Evolutionary conservation across 148 eudicot genomes (phyloP).

Genomic region (Vaccinium darrowii): DNA sequence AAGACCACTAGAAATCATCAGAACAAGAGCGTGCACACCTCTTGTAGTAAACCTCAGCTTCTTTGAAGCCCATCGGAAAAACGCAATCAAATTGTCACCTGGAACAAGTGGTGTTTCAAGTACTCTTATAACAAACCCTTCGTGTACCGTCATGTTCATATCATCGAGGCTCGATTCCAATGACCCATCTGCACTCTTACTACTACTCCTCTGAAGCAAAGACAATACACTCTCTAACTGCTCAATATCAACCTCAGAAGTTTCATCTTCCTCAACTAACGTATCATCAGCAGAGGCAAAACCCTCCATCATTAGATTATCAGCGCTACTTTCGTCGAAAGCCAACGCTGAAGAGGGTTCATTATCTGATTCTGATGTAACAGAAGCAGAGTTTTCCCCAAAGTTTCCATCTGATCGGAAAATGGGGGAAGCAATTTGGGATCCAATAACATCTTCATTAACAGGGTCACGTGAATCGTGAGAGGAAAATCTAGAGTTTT

Average conservation of each 20-base stretch:
- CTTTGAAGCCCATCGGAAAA: slow-evolving; percentile 56
- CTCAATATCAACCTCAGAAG: slow-evolving; percentile 36
- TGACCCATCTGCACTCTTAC: slow-evolving; percentile 36
- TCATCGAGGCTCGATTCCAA: slow-evolving; percentile 46
- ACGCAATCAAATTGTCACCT: slow-evolving; percentile 54
- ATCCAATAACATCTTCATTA: slow-evolving; percentile 13
- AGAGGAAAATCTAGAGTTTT: slow-evolving; percentile 38
- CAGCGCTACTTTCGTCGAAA: slow-evolving; percentile 18
- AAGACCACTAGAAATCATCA: slow-evolving; percentile 30
- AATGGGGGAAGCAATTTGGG: not conserved
- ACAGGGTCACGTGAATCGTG: slow-evolving; percentile 25
- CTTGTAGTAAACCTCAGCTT: slow-evolving; percentile 31
- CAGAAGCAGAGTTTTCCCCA: slow-evolving; percentile 18
- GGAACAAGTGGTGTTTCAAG: slow-evolving; percentile 51
- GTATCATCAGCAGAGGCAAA: slow-evolving; percentile 12
- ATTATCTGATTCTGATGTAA: slow-evolving; percentile 13
- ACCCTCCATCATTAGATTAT: slow-evolving; percentile 12
- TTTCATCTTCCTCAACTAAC: slow-evolving; percentile 15
- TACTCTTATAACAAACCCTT: slow-evolving; percentile 62
- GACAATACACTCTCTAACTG: slow-evolving; percentile 52
- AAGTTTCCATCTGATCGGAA: slow-evolving; percentile 4
- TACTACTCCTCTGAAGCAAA: slow-evolving; percentile 52
- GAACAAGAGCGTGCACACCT: slow-evolving; percentile 44
- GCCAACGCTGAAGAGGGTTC: not conserved
- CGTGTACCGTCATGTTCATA: slow-evolving; percentile 40